These are phyloP conservation scores for Coemansia pectinata DNA, from an alignment of 192 early-diverging fungal species.

Conservation along the genomic window DNA sequence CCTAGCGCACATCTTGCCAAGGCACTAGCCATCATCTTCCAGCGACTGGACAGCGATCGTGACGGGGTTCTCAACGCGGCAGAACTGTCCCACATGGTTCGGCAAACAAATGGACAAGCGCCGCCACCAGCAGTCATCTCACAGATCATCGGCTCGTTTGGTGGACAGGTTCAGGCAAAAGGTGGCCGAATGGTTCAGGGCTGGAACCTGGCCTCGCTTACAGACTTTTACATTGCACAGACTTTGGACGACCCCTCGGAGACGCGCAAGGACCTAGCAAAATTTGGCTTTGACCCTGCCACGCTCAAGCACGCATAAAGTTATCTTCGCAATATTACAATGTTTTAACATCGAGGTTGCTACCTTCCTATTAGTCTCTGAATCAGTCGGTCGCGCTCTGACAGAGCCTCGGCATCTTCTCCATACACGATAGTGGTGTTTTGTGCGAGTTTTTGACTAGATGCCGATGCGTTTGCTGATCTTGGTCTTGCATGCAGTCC, in stretches of 20 bases:
- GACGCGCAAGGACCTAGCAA: constrained; percentile 48
- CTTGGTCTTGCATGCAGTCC: background rate
- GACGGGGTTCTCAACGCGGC: constrained; percentile 45
- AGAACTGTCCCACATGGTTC: constrained; percentile 40
- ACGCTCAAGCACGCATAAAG: constrained; percentile 21
- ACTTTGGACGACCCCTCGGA: constrained; percentile 50
- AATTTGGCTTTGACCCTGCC: constrained; percentile 46
- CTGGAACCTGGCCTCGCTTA: constrained; percentile 35
- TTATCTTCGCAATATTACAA: background rate
- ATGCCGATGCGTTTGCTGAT: background rate
- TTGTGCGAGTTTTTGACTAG: constrained; percentile 16
- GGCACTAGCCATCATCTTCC: constrained; percentile 41
- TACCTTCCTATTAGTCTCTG: constrained; percentile 22
- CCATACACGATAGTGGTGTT: constrained; percentile 42
- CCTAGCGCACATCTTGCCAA: constrained; percentile 43
- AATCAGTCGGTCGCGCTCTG: constrained; percentile 43
- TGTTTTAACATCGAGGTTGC: background rate
- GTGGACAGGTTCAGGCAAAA: constrained; percentile 27
- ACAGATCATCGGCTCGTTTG: constrained; percentile 46
- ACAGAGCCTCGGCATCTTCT: constrained; percentile 39
- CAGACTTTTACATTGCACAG: constrained; percentile 44
- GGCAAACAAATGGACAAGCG: constrained; percentile 40
- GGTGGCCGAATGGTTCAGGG: constrained; percentile 27
- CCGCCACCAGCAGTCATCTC: constrained; percentile 20
- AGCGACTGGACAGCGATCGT: constrained; percentile 43